Conservation (phyloP, 768 basidiomycete species). For the Thelephora ganbajun region DNA sequence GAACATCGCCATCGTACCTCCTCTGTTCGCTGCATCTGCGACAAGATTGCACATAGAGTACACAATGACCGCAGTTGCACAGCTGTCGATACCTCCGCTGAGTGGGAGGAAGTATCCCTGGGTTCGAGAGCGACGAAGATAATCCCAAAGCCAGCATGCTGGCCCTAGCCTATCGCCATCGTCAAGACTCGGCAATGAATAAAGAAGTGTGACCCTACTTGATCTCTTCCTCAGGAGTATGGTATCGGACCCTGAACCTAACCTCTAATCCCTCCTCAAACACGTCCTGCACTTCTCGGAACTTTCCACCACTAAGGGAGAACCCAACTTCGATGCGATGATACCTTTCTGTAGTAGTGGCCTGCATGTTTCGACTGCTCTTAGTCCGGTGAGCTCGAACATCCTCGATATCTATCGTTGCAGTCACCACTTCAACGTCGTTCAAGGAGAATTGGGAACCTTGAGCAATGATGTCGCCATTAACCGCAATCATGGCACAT, state of each 20-base stretch:
- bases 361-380: slow-evolving; percentile 84
- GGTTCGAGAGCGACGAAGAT: slow-evolving; percentile 82
- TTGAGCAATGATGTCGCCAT: slow-evolving; percentile 85
- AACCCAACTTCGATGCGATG: slow-evolving; percentile 74
- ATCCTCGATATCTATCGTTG: slow-evolving; percentile 94
- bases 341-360: slow-evolving; percentile 61
- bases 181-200: neutral
- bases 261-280: slow-evolving; percentile 13
- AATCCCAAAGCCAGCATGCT: slow-evolving; percentile 99
- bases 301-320: slow-evolving; percentile 63
- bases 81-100: slow-evolving; percentile 94
- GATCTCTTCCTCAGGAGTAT: slow-evolving; percentile 90
- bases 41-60: slow-evolving; percentile 95
- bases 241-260: slow-evolving; percentile 45
- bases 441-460: slow-evolving; percentile 92
- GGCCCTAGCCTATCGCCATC: slow-evolving; percentile 62
- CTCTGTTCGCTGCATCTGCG: slow-evolving; percentile 55
- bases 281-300: slow-evolving; percentile 46
- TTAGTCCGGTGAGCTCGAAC: slow-evolving; percentile 80
- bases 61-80: slow-evolving; percentile 91
- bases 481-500: slow-evolving; percentile 90
- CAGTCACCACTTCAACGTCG: slow-evolving; percentile 93
- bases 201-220: slow-evolving; percentile 47
- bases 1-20: slow-evolving; percentile 34
- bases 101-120: slow-evolving; percentile 94